phyloP scores from a whole-genome alignment of 1,139 yeast genomes.

The Lodderomyces oxycetoniae region DNA sequence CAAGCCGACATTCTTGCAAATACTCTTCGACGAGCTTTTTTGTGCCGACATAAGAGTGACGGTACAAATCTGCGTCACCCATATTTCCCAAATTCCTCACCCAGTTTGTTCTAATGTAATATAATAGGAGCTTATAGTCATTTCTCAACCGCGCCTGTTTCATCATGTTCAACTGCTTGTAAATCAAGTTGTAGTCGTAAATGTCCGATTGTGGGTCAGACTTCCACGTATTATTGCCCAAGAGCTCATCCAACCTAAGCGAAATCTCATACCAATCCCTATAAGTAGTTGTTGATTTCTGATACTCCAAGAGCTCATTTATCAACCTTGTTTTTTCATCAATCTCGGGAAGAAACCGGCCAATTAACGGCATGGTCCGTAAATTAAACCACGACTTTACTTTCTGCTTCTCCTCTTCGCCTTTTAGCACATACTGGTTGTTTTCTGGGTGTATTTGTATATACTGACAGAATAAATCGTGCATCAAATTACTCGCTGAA shows the following conservation, averaged over 20 bases:
- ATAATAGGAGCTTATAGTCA: constrained; percentile 60
- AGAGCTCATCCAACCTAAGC: constrained; percentile 55
- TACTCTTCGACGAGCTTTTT: constrained; percentile 79
- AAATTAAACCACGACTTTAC: constrained; percentile 8
- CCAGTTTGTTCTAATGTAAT: constrained; percentile 80
- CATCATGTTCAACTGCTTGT: constrained; percentile 52
- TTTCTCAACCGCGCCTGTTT: constrained; percentile 51
- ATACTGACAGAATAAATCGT: constrained; percentile 11
- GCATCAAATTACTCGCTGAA: no score
- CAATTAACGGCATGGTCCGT: constrained; percentile 25
- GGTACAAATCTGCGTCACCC: constrained; percentile 74
- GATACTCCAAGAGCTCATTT: constrained; percentile 39
- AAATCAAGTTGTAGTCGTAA: constrained; percentile 68
- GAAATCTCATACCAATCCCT: constrained; percentile 68
- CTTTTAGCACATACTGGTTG: constrained; percentile 5
- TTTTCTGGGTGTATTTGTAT: constrained; percentile 8
- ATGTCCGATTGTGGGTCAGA: constrained; percentile 51
- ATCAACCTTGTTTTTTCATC: constrained; percentile 27
- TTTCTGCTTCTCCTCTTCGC: constrained; percentile 1
- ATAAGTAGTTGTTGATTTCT: constrained; percentile 60
- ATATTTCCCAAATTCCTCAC: constrained; percentile 81
- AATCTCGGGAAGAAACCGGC: constrained; percentile 22
- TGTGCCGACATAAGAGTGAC: constrained; percentile 82
- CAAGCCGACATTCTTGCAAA: constrained; percentile 65
- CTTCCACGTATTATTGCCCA: constrained; percentile 72